Evolutionary conservation across 2,329 filamentous ascomycete species (phyloP).

Genomic region (Colletotrichum echinochloae): DNA sequence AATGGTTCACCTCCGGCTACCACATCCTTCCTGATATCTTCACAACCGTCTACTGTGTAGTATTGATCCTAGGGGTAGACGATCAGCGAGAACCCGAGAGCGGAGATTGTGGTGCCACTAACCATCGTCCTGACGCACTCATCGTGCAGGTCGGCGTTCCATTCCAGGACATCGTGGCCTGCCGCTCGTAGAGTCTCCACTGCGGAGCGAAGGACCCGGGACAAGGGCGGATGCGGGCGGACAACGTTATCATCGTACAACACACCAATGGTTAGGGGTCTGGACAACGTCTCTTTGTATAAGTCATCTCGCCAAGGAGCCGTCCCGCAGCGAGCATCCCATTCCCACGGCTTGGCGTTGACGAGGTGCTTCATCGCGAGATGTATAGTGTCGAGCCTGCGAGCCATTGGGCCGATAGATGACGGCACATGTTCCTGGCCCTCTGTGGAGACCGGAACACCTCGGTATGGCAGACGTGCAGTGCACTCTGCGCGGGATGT

Average conservation of each 20-base stretch:
- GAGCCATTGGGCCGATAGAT: conserved; percentile 69
- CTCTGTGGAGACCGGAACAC: conserved; percentile 70
- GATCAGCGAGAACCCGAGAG: neutral
- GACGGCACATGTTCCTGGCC: conserved; percentile 75
- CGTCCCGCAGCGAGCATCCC: conserved; percentile 65
- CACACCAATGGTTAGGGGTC: conserved; percentile 62
- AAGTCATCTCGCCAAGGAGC: conserved; percentile 64
- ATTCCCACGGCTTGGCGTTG: conserved; percentile 61
- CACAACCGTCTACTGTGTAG: conserved; percentile 72
- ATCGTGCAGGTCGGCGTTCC: conserved; percentile 63
- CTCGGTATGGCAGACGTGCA: conserved; percentile 67
- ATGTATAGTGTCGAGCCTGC: conserved; percentile 56
- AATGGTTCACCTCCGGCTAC: conserved; percentile 68
- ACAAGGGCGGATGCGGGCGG: conserved; percentile 64
- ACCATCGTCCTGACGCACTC: conserved; percentile 69
- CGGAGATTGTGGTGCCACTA: conserved; percentile 3
- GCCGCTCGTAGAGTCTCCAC: conserved; percentile 53
- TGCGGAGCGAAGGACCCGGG: conserved; percentile 56
- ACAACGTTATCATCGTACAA: conserved; percentile 66
- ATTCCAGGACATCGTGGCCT: conserved; percentile 67
- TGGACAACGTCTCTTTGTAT: conserved; percentile 54
- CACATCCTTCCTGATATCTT: conserved; percentile 70
- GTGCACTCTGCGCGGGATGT: conserved; percentile 57
- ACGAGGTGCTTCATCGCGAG: conserved; percentile 62
- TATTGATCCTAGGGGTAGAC: conserved; percentile 62